A percentile compares a stretch with the other conserved stretches of the same genome.
phyloP scores from a whole-genome alignment of 805 yeast species.

The Pichia cephalocereana region DNA sequence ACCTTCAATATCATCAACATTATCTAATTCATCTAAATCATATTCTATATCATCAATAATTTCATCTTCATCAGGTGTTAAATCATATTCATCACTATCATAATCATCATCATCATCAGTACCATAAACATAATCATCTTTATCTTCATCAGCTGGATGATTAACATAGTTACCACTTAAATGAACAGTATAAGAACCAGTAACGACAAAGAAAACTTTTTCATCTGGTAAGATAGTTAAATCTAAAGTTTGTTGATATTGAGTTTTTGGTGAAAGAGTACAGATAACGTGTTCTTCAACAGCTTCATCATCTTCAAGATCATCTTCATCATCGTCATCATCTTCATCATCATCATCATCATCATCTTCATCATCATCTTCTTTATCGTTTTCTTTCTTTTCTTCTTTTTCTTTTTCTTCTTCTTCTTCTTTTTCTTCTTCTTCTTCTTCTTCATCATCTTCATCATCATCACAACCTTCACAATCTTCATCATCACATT shows the following conservation, averaged over 20 bases:
- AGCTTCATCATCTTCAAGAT: constrained; percentile 59
- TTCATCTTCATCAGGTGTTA: constrained; percentile 74
- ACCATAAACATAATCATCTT: constrained; percentile 40
- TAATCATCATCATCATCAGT: constrained; percentile 39
- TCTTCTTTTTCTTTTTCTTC: constrained; percentile 29
- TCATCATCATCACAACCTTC: constrained; percentile 26
- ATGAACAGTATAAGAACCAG: constrained; percentile 92
- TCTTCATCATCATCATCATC: constrained; percentile 48
- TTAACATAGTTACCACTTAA: constrained; percentile 92
- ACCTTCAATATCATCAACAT: constrained; percentile 60
- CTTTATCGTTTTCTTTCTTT: too few relatives aligned
- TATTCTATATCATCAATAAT: constrained; percentile 39
- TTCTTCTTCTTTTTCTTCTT: constrained; percentile 22
- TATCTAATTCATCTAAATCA: constrained; percentile 56
- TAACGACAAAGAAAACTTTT: constrained; percentile 87
- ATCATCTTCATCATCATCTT: constrained; percentile 41
- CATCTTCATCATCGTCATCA: constrained; percentile 33
- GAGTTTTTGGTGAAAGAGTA: constrained; percentile 79
- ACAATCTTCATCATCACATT: constrained; percentile 34
- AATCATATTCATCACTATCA: constrained; percentile 50
- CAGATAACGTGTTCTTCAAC: constrained; percentile 79
- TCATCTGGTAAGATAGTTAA: constrained; percentile 88
- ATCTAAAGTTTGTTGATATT: constrained; percentile 85
- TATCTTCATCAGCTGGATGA: constrained; percentile 81
- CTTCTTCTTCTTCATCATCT: constrained; percentile 18